Evolutionary conservation across 2,329 filamentous ascomycete species (phyloP).

Genomic region (Fusarium subglutinans): DNA sequence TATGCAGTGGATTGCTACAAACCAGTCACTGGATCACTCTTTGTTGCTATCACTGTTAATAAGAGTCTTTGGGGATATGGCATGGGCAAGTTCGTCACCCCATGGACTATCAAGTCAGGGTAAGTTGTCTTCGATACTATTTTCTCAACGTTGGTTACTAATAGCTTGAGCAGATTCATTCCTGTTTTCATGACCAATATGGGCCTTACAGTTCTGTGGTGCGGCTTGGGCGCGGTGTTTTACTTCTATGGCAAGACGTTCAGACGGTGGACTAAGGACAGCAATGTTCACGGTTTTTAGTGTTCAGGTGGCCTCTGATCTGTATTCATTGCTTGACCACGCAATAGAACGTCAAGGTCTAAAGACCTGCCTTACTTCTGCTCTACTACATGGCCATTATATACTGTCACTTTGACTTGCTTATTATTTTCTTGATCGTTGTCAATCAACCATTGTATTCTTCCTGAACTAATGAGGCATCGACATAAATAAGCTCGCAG

Average conservation of each 20-base stretch:
- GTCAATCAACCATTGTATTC: fast-evolving
- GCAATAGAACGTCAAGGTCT: fast-evolving
- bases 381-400: too few relatives aligned
- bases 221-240: background rate
- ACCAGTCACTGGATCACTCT: background rate
- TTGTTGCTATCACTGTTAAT: background rate
- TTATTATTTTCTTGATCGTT: fast-evolving
- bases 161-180: background rate
- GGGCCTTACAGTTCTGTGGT: background rate
- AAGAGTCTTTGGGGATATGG: constrained; percentile 6
- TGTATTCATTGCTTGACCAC: fast-evolving
- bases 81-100: background rate
- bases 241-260: constrained; percentile 5
- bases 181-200: constrained; percentile 13
- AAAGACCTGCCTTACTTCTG: background rate
- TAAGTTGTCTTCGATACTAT: fast-evolving
- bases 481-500: constrained; percentile 77
- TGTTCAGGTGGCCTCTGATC: background rate
- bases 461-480: constrained; percentile 79
- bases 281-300: background rate
- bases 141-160: fast-evolving
- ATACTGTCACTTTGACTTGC: background rate
- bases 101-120: constrained; percentile 13
- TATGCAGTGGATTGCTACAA: constrained; percentile 3
- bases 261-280: background rate